Evolutionary conservation across 768 basidiomycete genomes (phyloP).

Genomic region (Lyophyllum semitale): DNA sequence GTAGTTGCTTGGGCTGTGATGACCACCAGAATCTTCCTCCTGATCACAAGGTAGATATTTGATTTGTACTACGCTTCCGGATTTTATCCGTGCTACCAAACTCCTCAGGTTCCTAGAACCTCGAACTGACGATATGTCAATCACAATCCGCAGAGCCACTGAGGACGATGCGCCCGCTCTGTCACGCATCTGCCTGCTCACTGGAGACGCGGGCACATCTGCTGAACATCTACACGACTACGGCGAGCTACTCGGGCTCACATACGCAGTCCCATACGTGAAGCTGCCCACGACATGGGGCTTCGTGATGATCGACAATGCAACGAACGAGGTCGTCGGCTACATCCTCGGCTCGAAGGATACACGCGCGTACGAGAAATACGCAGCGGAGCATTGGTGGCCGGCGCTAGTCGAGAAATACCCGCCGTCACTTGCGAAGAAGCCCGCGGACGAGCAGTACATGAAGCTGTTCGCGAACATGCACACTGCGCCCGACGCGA

Average conservation of each 20-base stretch:
- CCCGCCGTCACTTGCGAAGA: constrained; percentile 34
- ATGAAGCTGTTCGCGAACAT: constrained; percentile 42
- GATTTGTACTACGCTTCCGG: neutral
- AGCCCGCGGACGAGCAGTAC: constrained; percentile 46
- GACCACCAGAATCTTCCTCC: no score
- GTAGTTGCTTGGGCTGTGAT: neutral
- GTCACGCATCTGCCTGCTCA: constrained; percentile 74
- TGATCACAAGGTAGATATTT: neutral
- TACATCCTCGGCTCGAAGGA: constrained; percentile 71
- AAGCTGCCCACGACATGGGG: constrained; percentile 68
- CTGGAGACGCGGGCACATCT: constrained; percentile 69
- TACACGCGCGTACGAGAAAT: constrained; percentile 63
- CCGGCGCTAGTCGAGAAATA: constrained; percentile 61
- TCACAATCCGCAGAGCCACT: constrained; percentile 57
- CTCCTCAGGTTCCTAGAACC: neutral
- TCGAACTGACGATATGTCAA: constrained; percentile 29
- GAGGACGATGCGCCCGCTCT: constrained; percentile 56
- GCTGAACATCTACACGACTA: constrained; percentile 63
- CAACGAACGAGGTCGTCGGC: constrained; percentile 57
- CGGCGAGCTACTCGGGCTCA: constrained; percentile 66
- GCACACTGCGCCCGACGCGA: constrained; percentile 49
- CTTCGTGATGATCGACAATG: constrained; percentile 68
- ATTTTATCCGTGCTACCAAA: neutral
- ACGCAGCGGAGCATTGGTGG: constrained; percentile 64
- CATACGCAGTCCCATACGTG: constrained; percentile 78